Evolutionary conservation across 768 basidiomycete species (phyloP).

Genomic region (Lactifluus pinguis): DNA sequence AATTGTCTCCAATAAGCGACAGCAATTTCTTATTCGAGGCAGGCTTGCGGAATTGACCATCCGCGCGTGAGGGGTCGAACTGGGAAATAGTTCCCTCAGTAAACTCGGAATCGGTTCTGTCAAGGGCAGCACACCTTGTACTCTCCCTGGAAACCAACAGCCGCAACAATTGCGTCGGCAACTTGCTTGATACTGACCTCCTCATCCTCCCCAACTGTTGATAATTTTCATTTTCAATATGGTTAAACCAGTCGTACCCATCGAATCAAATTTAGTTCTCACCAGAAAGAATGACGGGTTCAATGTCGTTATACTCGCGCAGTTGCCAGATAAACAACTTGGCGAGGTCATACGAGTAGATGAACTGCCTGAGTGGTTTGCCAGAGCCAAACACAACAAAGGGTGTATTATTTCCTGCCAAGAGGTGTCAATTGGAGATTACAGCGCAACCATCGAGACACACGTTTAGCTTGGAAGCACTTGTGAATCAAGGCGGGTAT

Average conservation of each 20-base stretch:
- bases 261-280: conserved; percentile 5
- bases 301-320: conserved; percentile 84
- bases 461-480: conserved; percentile 86
- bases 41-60: conserved; percentile 95
- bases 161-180: conserved; percentile 83
- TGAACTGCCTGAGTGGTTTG: conserved; percentile 92
- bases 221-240: neutral
- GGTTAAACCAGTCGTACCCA: neutral
- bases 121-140: conserved; percentile 43
- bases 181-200: conserved; percentile 90
- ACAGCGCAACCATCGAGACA: conserved; percentile 18
- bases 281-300: conserved; percentile 90
- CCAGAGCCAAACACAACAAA: conserved; percentile 88
- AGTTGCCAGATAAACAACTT: conserved; percentile 93
- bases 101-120: neutral
- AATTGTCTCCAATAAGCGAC: conserved; percentile 56
- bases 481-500: conserved; percentile 92
- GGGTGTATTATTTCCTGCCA: conserved; percentile 65
- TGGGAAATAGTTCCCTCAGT: conserved; percentile 23
- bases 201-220: conserved; percentile 79
- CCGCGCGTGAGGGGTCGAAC: conserved; percentile 80
- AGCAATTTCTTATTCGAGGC: conserved; percentile 87
- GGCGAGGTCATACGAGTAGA: conserved; percentile 93
- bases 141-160: conserved; percentile 68
- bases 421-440: conserved; percentile 10